Evolutionary conservation across 768 basidiomycete genomes (phyloP).

Genomic region (Xanthoconium purpureum): DNA sequence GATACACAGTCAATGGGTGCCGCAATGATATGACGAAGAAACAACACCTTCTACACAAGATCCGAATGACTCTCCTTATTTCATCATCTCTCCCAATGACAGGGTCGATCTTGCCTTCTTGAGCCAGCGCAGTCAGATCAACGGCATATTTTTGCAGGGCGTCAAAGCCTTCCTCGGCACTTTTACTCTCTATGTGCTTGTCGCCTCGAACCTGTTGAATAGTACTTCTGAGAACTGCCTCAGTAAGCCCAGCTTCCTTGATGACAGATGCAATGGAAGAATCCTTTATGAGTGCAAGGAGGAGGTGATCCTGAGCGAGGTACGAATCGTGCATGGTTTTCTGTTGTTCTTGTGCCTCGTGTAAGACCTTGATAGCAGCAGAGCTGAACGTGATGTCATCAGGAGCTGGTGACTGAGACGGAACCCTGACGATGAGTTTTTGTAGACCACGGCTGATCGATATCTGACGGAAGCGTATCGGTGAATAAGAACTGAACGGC

Average conservation of each 20-base stretch:
- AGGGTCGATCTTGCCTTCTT: constrained; percentile 93
- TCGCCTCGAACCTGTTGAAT: constrained; percentile 81
- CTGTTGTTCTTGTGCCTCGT: constrained; percentile 72
- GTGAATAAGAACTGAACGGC: background rate
- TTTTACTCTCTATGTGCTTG: constrained; percentile 77
- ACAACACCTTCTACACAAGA: constrained; percentile 70
- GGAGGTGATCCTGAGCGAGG: constrained; percentile 89
- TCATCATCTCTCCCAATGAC: constrained; percentile 93
- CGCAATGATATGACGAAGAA: background rate
- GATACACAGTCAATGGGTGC: constrained; percentile 7
- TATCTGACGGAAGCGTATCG: constrained; percentile 33
- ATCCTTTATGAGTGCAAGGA: constrained; percentile 82
- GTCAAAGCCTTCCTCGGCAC: constrained; percentile 90
- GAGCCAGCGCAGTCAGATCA: constrained; percentile 83
- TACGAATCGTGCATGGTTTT: constrained; percentile 89
- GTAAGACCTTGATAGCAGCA: constrained; percentile 57
- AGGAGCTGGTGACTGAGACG: constrained; percentile 81
- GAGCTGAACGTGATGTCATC: constrained; percentile 69
- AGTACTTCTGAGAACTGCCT: constrained; percentile 69
- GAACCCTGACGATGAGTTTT: constrained; percentile 74
- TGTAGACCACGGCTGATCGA: constrained; percentile 69
- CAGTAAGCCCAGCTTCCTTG: constrained; percentile 74
- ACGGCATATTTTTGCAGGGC: constrained; percentile 86
- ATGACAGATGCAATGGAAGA: constrained; percentile 60
- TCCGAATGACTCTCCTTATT: constrained; percentile 80